Base-by-base conservation (phyloP, 2,329 filamentous ascomycete species). In the Sporothrix globosa region DNA sequence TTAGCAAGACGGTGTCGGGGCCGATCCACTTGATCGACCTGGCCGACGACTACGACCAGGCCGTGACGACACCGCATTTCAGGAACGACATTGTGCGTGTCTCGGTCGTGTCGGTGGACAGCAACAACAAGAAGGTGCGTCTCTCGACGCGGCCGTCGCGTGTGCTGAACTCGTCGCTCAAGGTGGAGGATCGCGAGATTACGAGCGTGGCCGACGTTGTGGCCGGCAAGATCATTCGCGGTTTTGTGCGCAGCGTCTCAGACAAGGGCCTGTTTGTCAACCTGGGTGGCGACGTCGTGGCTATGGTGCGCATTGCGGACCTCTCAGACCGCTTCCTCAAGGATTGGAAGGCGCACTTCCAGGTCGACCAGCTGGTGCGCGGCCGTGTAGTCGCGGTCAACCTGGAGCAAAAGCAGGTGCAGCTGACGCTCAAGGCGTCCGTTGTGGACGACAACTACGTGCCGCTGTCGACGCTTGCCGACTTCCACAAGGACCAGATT, bases 251-350 rank as follows among this genome's bases (percentile, higher is more conserved):
- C 81, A 92, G 93, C 74, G 89, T 98, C 54, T 87, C 92, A 0
- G 93, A 97, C 74, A 95, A 93, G 78, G 96, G 96, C 68, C 80
- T 99, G 1, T 97, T 97, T 76, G 87, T 99, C 61, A 86, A 90
- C 34, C 84, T 99, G 3, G 93, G 94, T 56, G 91, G 92, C 21
- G 88, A 91, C 73, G 85, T 97, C 21, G 92, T 91, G 66, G 94
- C 90, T 0, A 91, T 94, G 76, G 91, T 97, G 63, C 91, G 92
- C 75, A 90, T 98, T 68, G 88, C 91, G 11, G 94, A 98, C 78
- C 85, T 99, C 17, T 97, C 94, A 0, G 96, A 99, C 78, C 87
- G 88, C 9, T 99, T 90, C 79, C 82, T 99, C 76, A 98, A 98
- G 80, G 92, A 98, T 72, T 99, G 96, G 96, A 96, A 97, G 82